Percentiles rank a stretch among this genome's conserved stretches.
These are phyloP conservation scores for Alternaria sp. DNA, from an alignment of 2,329 filamentous ascomycete species.

Conservation along the genomic window DNA sequence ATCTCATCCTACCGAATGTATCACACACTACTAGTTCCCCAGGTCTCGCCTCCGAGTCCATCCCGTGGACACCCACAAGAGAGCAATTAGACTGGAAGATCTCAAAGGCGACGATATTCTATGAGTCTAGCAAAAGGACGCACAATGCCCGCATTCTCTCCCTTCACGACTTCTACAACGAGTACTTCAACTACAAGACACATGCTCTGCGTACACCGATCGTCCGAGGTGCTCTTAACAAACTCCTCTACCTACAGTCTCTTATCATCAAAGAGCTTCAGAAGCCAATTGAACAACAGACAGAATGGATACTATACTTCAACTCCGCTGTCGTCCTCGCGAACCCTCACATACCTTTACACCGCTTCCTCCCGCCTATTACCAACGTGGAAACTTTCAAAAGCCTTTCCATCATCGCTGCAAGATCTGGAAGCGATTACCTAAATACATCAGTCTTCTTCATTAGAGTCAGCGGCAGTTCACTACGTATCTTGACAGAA, in stretches of 20 bases:
- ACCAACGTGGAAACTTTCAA: constrained; percentile 21
- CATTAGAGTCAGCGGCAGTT: constrained; percentile 8
- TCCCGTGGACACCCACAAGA: background rate
- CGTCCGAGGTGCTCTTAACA: constrained; percentile 49
- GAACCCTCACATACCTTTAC: constrained; percentile 41
- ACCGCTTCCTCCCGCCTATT: constrained; percentile 44
- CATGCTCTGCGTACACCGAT: constrained; percentile 46
- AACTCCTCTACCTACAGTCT: constrained; percentile 40
- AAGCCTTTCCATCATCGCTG: constrained; percentile 37
- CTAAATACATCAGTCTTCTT: constrained; percentile 45
- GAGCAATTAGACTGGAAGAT: background rate
- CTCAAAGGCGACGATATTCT: background rate
- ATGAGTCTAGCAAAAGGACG: background rate
- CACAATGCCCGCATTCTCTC: background rate
- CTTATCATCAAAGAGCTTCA: constrained; percentile 39
- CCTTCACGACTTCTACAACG: background rate
- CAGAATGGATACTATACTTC: constrained; percentile 42
- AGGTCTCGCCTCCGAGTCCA: background rate
- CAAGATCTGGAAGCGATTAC: constrained; percentile 28
- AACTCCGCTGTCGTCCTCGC: constrained; percentile 37
- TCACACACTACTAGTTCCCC: background rate
- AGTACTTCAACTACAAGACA: constrained; percentile 43
- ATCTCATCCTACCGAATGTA: background rate
- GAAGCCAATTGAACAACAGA: constrained; percentile 16
- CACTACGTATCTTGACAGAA: constrained; percentile 32